phyloP scores from a whole-genome alignment of 148 eudicot species.

The Linanthus parryae region DNA sequence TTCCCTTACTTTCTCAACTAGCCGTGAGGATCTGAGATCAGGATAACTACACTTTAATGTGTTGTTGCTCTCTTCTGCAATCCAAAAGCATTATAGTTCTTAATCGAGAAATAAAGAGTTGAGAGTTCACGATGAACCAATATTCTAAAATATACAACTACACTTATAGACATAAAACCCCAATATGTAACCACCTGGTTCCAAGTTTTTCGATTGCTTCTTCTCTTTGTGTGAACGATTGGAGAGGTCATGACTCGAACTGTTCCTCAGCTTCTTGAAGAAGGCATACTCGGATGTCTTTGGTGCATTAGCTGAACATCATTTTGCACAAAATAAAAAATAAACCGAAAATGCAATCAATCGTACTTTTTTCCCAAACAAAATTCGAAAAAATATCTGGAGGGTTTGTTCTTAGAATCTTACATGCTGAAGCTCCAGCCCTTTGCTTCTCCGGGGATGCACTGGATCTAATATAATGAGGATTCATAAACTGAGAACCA shows the following conservation, averaged over 20 bases:
- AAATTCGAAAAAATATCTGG: background rate
- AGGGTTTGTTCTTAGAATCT: constrained; percentile 8
- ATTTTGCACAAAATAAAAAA: background rate
- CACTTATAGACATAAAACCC: too few species aligned
- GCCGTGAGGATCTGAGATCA: constrained; percentile 18
- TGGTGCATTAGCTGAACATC: constrained; percentile 36
- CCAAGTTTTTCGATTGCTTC: constrained; percentile 11
- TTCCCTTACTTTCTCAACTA: constrained; percentile 9
- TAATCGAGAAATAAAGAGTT: background rate
- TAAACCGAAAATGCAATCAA: background rate
- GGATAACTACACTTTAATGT: constrained; percentile 5
- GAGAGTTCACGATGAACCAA: too few species aligned
- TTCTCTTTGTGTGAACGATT: constrained; percentile 18
- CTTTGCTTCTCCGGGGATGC: constrained; percentile 14
- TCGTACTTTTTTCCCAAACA: too few species aligned
- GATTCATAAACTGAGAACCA: too few species aligned
- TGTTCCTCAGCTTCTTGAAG: constrained; percentile 58
- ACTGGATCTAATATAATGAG: constrained; percentile 7
- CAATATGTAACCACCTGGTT: constrained; percentile 17
- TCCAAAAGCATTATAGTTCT: background rate
- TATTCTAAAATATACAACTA: too few species aligned
- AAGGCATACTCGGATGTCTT: constrained; percentile 82
- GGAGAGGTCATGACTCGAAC: constrained; percentile 19
- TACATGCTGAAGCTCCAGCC: constrained; percentile 21
- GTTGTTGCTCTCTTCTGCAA: constrained; percentile 27